These are phyloP conservation scores for Solanum sejunctum DNA, from an alignment of 257 asterid genomes.

Conservation along the genomic window DNA sequence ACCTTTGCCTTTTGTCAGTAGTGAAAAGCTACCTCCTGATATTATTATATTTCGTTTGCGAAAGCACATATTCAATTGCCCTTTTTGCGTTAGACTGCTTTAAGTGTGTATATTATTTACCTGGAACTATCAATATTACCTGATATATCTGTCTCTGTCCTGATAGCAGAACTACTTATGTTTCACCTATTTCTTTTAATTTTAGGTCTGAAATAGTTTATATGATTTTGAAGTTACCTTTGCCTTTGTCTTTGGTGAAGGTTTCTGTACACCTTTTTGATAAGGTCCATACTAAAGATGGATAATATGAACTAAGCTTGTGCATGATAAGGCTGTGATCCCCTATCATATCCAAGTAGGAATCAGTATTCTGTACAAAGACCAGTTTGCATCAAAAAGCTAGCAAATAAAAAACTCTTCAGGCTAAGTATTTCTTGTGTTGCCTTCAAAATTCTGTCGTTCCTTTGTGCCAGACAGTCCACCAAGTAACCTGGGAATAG, in stretches of 20 bases:
- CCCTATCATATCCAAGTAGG: background rate
- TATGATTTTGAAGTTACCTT: background rate
- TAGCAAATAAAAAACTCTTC: background rate
- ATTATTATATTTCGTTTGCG: slow-evolving; percentile 32
- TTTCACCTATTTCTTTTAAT: background rate
- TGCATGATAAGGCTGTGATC: background rate
- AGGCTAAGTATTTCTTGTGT: background rate
- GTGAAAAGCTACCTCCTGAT: slow-evolving; percentile 26
- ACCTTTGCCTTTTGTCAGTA: background rate
- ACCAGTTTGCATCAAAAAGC: background rate
- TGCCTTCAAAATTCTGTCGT: background rate
- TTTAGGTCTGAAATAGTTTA: background rate
- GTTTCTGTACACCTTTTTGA: background rate
- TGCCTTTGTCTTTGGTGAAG: background rate
- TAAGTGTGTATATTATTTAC: slow-evolving; percentile 21
- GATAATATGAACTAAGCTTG: background rate
- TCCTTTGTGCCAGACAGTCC: background rate
- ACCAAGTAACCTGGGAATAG: background rate
- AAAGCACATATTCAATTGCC: slow-evolving; percentile 47
- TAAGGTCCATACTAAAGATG: background rate
- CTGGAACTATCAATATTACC: background rate
- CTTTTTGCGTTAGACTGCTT: slow-evolving; percentile 49
- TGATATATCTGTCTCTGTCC: background rate
- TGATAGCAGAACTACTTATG: background rate
- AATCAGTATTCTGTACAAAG: background rate